Evolutionary conservation across 768 basidiomycete genomes (phyloP), one percentile per base, ranked within the genome.

Genomic region (Xanthoconium stramineum): DNA sequence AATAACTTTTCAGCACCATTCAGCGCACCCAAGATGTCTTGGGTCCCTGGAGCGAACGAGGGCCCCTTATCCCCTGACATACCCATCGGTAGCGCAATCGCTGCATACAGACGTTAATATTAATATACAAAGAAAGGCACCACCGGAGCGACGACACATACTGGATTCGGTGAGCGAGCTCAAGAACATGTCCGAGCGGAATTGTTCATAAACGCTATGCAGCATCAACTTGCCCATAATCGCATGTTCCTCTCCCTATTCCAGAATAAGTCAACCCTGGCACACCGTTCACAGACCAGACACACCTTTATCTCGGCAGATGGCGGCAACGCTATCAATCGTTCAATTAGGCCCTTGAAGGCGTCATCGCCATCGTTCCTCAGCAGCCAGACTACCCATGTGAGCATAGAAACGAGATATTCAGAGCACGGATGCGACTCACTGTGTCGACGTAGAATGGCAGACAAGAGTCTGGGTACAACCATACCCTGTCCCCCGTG

Each of bases 101-200:
- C 89, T 97, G 59, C 35, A 19, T 55, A 46, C 6, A 65, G 55
- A 49, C 11, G 32, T 56, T n/a, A 72, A 35, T 14, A 35, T 9
- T 15, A 5, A 3, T 17, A 7, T 50, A 45, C 33, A 33, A 33
- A 33, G 11, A n/a, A n/a, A n/a, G n/a, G n/a, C 30, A 55, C 42
- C 40, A 46, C 47, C 5, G 13, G 14, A 43, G 33, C 28, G 11
- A 55, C 36, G 29, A 42, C 15, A 74, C 91, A 36, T 64, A 96
- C 94, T 86, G 1, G 96, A 96, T 68, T 98, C 96, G 0, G 88
- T 82, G 24, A 98, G 74, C 17, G 94, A 94, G 65, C 88, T 94
- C 55, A 97, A 76, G 68, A 94, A 90, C 76, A 97, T 89, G 67
- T 98, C 94, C 0, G 83, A 79, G 33, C 83, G 83, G 76, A 96